Percentiles rank a stretch among this genome's conserved stretches.
These are phyloP conservation scores for Coemansia aciculifera DNA, from an alignment of 192 early-diverging fungal species.

Conservation along the genomic window DNA sequence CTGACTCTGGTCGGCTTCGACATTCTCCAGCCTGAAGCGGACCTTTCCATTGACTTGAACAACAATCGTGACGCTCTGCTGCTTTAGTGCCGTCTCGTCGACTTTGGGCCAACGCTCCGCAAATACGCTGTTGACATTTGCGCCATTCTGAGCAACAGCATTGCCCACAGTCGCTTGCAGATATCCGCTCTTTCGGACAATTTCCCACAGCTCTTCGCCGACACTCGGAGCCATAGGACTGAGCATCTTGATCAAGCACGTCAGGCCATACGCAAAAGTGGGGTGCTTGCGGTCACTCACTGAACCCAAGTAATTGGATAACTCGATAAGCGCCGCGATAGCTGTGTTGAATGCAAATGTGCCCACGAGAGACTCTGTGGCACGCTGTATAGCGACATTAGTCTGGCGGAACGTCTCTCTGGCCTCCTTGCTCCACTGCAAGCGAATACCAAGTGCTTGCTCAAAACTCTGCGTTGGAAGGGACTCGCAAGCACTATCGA, in stretches of 20 bases:
- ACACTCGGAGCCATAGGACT: constrained; percentile 71
- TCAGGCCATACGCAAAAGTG: constrained; percentile 57
- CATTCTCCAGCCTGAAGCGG: constrained; percentile 60
- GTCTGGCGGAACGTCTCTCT: constrained; percentile 37
- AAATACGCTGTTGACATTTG: constrained; percentile 45
- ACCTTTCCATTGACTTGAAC: constrained; percentile 77
- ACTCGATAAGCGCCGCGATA: constrained; percentile 82
- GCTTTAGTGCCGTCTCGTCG: constrained; percentile 56
- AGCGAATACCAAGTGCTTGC: constrained; percentile 24
- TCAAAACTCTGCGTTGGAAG: constrained; percentile 56
- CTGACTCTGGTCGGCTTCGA: constrained; percentile 26
- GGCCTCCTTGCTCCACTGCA: constrained; percentile 30
- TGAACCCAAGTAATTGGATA: constrained; percentile 58
- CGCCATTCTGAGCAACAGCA: neutral
- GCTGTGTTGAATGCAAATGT: constrained; percentile 78
- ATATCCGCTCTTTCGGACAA: constrained; percentile 21
- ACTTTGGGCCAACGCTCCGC: constrained; percentile 59
- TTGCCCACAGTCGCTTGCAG: constrained; percentile 6
- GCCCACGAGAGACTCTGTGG: constrained; percentile 43
- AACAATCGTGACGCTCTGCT: constrained; percentile 52
- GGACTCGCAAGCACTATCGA: constrained; percentile 43
- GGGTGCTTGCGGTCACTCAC: constrained; percentile 39
- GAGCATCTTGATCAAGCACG: constrained; percentile 67
- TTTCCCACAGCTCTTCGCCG: constrained; percentile 74
- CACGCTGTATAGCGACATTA: constrained; percentile 39